These are phyloP conservation scores for Hirschfeldia incana DNA, from an alignment of 345 rosid genomes.

Conservation along the genomic window DNA sequence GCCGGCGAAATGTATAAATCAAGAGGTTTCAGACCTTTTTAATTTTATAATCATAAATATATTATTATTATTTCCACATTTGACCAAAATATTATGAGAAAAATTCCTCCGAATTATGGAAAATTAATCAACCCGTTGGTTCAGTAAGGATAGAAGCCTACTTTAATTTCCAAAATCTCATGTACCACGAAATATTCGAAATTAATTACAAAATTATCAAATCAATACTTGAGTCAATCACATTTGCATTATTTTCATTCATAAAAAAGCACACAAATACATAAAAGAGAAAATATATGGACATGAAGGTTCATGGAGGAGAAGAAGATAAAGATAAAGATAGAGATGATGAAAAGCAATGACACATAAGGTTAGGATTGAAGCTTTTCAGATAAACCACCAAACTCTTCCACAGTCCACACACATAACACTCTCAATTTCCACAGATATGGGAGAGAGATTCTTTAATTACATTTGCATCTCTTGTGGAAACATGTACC, in stretches of 20 bases:
- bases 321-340: constrained; percentile 36
- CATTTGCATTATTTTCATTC: background rate
- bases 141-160: background rate
- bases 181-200: constrained; percentile 19
- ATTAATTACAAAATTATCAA: constrained; percentile 10
- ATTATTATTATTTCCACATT: constrained; percentile 23
- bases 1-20: constrained; percentile 22
- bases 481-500: background rate
- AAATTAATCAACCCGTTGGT: background rate
- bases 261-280: background rate
- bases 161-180: background rate
- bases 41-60: background rate
- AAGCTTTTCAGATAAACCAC: constrained; percentile 22
- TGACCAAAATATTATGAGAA: background rate
- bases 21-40: constrained; percentile 8
- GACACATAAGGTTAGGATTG: constrained; percentile 23
- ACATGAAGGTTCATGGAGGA: background rate
- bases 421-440: constrained; percentile 9
- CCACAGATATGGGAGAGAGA: constrained; percentile 18
- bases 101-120: background rate
- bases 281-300: constrained; percentile 11
- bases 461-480: background rate
- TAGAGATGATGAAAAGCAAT: constrained; percentile 32
- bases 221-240: background rate
- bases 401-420: constrained; percentile 27